A percentile compares a stretch with the other conserved stretches of the same genome.
Evolutionary conservation across 176 grass and related monocot genomes (phyloP).

Genomic region (Pontederia crassipes): DNA sequence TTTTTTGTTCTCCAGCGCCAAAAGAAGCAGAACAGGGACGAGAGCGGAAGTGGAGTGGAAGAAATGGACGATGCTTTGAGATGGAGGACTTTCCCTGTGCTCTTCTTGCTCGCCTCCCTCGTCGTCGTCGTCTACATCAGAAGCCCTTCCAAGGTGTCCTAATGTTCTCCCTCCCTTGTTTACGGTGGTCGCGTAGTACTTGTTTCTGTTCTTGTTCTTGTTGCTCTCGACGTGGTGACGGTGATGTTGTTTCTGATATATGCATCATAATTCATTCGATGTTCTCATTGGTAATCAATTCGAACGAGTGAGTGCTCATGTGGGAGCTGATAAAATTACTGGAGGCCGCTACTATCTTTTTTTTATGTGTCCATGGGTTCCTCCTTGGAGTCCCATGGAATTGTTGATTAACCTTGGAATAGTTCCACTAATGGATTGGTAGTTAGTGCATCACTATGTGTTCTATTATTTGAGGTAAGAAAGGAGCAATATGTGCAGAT

Average conservation of each 20-base stretch:
- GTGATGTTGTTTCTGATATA: neutral
- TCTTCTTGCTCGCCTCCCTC: slow-evolving; percentile 45
- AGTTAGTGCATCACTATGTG: neutral
- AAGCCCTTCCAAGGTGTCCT: slow-evolving; percentile 33
- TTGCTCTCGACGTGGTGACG: neutral
- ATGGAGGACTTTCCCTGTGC: slow-evolving; percentile 37
- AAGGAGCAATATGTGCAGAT: neutral
- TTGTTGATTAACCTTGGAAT: no score
- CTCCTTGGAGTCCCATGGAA: no score
- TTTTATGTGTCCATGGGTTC: no score
- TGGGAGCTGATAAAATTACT: no score
- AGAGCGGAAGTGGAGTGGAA: neutral
- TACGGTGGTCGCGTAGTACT: neutral
- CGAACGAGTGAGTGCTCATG: no score
- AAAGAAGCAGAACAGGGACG: no score
- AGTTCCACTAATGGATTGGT: no score
- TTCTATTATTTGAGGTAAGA: neutral
- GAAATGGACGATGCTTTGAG: slow-evolving; percentile 19
- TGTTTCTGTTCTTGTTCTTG: neutral
- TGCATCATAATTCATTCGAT: no score
- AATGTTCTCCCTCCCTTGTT: slow-evolving; percentile 18
- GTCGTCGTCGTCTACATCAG: slow-evolving; percentile 48
- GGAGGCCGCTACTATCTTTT: no score
- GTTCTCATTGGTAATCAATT: no score
- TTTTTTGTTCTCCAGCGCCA: no score